These are phyloP conservation scores for Calophaca sinica DNA, from an alignment of 306 rosid genomes.

Conservation along the genomic window DNA sequence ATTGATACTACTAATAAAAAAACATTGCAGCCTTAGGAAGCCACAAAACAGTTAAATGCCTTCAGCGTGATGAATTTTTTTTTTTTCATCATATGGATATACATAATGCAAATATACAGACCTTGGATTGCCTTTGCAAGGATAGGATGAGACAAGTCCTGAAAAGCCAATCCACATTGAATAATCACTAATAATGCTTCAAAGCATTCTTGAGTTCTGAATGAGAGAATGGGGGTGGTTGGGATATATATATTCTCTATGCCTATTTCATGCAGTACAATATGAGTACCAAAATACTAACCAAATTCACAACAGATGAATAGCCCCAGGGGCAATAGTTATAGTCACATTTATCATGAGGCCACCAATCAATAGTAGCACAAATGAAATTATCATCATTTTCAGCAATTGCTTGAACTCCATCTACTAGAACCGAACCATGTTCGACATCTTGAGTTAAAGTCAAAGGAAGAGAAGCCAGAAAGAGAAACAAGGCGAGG, in stretches of 20 bases:
- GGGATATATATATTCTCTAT: neutral
- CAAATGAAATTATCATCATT: conserved; percentile 80
- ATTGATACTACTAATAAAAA: conserved; percentile 17
- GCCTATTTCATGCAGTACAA: conserved; percentile 12
- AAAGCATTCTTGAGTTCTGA: conserved; percentile 32
- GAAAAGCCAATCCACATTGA: conserved; percentile 56
- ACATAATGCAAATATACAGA: conserved; percentile 45
- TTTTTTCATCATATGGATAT: neutral
- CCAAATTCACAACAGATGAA: conserved; percentile 76
- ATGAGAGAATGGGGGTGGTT: neutral
- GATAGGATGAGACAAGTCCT: conserved; percentile 86
- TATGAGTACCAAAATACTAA: conserved; percentile 45
- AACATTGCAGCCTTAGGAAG: conserved; percentile 17
- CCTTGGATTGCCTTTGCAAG: conserved; percentile 88
- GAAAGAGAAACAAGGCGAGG: conserved; percentile 58
- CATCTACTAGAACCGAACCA: conserved; percentile 64
- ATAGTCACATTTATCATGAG: conserved; percentile 86
- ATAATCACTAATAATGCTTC: conserved; percentile 36
- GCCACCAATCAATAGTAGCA: conserved; percentile 99
- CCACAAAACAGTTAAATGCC: conserved; percentile 4
- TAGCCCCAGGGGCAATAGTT: conserved; percentile 88
- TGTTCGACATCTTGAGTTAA: conserved; percentile 57
- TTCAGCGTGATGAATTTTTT: neutral
- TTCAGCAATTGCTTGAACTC: conserved; percentile 60
- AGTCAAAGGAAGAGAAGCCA: conserved; percentile 57